These are phyloP conservation scores for Entomortierella chlamydospora DNA, from an alignment of 192 early-diverging fungal species.

Conservation along the genomic window DNA sequence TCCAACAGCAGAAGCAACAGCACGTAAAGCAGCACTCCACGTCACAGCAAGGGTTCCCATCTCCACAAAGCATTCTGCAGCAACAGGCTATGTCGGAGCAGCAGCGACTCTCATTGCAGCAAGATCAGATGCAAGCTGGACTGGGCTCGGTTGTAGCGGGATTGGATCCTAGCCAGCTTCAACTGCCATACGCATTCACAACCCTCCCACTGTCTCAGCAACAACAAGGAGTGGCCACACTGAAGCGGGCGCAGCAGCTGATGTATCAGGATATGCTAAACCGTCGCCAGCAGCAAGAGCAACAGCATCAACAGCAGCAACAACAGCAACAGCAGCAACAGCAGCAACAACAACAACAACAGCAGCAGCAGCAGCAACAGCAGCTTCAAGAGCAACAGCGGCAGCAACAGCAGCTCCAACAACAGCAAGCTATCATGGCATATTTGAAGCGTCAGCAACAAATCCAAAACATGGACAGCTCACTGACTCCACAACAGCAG, in stretches of 20 bases:
- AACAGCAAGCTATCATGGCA: constrained; percentile 52
- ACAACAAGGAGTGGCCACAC: constrained; percentile 49
- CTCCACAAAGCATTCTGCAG: constrained; percentile 43
- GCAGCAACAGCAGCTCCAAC: constrained; percentile 31
- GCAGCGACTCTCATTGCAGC: constrained; percentile 23
- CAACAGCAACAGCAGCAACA: constrained; percentile 31
- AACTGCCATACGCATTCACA: constrained; percentile 48
- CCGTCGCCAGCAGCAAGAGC: constrained; percentile 43
- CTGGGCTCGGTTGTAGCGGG: constrained; percentile 23
- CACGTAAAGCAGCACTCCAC: constrained; percentile 10
- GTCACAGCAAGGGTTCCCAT: constrained; percentile 20
- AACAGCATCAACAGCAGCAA: not conserved
- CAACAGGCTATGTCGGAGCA: constrained; percentile 33
- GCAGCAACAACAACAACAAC: constrained; percentile 22
- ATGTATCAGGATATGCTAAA: constrained; percentile 54
- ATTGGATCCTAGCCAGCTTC: constrained; percentile 43
- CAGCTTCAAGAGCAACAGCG: constrained; percentile 25
- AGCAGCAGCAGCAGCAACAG: constrained; percentile 39
- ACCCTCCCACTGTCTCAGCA: constrained; percentile 47
- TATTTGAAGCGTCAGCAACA: constrained; percentile 52
- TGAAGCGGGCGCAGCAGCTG: constrained; percentile 48
- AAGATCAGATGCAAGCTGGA: constrained; percentile 34
- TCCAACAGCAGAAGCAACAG: constrained; percentile 36
- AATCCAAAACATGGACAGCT: constrained; percentile 51
- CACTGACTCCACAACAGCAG: constrained; percentile 45